Evolutionary conservation across 805 yeast species (phyloP).

Genomic region (Candida cerambycidarum): DNA sequence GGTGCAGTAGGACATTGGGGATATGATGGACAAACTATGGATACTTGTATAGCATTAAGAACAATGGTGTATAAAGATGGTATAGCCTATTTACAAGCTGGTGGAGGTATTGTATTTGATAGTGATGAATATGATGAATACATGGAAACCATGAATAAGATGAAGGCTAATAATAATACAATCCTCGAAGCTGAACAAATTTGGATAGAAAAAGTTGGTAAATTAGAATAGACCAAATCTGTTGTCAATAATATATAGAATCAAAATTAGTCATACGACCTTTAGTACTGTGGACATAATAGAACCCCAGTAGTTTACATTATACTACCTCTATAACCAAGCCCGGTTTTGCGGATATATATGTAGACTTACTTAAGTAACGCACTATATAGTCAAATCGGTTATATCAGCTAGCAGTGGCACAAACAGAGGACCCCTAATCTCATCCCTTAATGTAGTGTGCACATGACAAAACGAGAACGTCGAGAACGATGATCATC

Average conservation of each 20-base stretch:
- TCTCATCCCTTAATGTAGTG: constrained; percentile 2
- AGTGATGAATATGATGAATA: constrained; percentile 95
- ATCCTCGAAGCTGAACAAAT: constrained; percentile 87
- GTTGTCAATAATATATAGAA: too few species aligned
- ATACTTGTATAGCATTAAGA: constrained; percentile 95
- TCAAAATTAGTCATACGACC: too few species aligned
- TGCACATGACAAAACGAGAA: constrained; percentile 7
- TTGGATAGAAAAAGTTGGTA: constrained; percentile 52
- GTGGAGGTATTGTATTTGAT: constrained; percentile 97
- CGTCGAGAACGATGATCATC: constrained; percentile 22
- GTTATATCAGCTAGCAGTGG: too few species aligned
- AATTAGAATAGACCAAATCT: too few species aligned
- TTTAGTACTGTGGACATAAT: too few species aligned
- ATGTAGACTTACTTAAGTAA: too few species aligned
- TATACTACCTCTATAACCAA: too few species aligned
- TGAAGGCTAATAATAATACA: constrained; percentile 89
- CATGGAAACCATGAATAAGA: constrained; percentile 94
- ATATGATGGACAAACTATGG: constrained; percentile 92
- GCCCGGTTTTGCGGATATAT: too few species aligned
- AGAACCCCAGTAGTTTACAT: too few species aligned
- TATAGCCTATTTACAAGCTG: constrained; percentile 92
- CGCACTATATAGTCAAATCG: too few species aligned
- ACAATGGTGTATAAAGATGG: constrained; percentile 95
- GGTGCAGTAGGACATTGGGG: constrained; percentile 99
- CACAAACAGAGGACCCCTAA: too few species aligned